Evolutionary conservation across 2,329 filamentous ascomycete species (phyloP), one percentile per base, ranked within the genome.

Genomic region (Arthrobotrys iridis): DNA sequence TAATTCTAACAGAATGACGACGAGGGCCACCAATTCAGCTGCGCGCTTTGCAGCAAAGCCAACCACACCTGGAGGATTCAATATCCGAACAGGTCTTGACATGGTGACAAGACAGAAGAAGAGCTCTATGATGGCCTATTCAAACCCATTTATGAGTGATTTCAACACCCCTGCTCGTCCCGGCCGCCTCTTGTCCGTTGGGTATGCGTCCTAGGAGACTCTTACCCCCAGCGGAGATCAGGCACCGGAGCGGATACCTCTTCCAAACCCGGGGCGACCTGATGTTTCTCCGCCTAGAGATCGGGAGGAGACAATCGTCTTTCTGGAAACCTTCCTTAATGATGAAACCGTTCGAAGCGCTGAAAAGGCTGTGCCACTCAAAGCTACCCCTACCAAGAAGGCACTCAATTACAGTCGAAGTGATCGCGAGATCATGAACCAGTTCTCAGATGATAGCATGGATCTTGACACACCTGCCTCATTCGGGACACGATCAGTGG

Each of bases 1-100:
- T 15, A 75, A 67, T 30, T 66, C 68, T 45, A 66, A 41, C 57
- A 62, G 71, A 24, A 75, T 75, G 71, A 68, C 71, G 6, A 75
- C 71, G 18, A 57, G 71, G 15, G 71, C 71, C 8, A 68, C 63
- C 24, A 75, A 75, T 18, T 68, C 71, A 7, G 55, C 63, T 5
- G 50, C 50, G 24, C 63, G 71, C 8, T 74, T 62, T 33, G 62
- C 70, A 13, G 48, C 70, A 3, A 67, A 63, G 11, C 45, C 70
- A 60, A 24, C 43, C 1, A 41, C 62, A 6, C 71, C 66, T 13
- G 35, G 55, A 28, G 66, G 66, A 18, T 75, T 75, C 22, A 68
- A 67, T 30, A 75, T 75, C 41, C 63, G 71, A 15, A 75, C 71
- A 7, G 71, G 71, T 45, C 63, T 68, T 13, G 71, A 75, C 26